A percentile compares a stretch with the other conserved stretches of the same genome.
phyloP scores from a whole-genome alignment of 2,329 filamentous ascomycete genomes.

The Atkinsonella hypoxylon region DNA sequence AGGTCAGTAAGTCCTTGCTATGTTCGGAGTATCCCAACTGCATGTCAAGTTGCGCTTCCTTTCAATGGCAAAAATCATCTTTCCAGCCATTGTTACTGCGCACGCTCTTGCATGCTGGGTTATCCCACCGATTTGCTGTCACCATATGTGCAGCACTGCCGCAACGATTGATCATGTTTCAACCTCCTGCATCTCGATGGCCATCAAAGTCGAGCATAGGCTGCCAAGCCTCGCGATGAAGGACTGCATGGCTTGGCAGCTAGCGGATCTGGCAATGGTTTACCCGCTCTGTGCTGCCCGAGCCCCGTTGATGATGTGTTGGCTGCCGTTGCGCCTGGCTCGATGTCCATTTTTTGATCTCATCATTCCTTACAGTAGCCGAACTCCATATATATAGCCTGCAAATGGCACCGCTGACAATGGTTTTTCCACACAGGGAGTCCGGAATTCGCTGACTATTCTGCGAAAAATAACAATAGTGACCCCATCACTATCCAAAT shows the following conservation, averaged over 20 bases:
- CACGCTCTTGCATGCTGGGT: not conserved
- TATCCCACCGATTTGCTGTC: not conserved
- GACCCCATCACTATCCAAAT: conserved; percentile 43
- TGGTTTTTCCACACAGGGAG: not conserved
- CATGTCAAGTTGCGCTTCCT: not conserved
- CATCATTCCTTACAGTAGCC: not conserved
- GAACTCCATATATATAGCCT: not conserved
- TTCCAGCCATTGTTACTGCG: not conserved
- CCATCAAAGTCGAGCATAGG: not conserved
- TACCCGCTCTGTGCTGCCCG: conserved; percentile 1
- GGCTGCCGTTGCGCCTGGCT: not conserved
- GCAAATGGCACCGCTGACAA: not conserved
- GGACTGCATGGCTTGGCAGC: conserved; percentile 3
- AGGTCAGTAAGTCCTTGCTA: not conserved
- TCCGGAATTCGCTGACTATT: conserved; percentile 7
- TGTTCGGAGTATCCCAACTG: not conserved
- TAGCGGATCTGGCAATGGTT: conserved; percentile 7
- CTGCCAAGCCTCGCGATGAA: not conserved
- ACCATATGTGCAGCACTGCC: not conserved
- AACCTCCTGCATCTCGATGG: not conserved
- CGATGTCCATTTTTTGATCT: conserved; percentile 5
- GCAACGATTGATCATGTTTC: not conserved
- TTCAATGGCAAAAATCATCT: not conserved
- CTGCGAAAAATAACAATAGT: conserved; percentile 17
- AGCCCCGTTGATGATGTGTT: conserved; percentile 6